Base-by-base conservation (phyloP, 2,329 filamentous ascomycete species). In the Fusarium albosuccineum region DNA sequence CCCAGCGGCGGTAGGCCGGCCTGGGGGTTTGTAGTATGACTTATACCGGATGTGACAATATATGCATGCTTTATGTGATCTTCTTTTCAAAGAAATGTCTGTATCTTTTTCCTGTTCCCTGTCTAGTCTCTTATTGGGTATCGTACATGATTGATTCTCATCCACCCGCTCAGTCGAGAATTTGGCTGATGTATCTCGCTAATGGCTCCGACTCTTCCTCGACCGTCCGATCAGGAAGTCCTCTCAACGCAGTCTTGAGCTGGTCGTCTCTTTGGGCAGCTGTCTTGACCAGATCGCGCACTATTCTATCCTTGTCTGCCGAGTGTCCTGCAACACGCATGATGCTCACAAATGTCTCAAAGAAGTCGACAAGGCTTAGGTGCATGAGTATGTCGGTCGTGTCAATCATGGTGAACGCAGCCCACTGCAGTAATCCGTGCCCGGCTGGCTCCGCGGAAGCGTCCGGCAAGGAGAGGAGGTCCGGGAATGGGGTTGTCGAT, bases 311-410 rank as follows among this genome's bases (percentile, higher is more conserved):
- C 58, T 79, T 79, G 52, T 77, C 75, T 0, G 60, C 37, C 1
- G 75, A 77, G 50, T 74, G 78, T 13, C 75, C 77, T 1, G 81
- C 77, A 5, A 83, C 73, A 13, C 83, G 76, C 78, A 86, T 80
- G 34, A 85, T 77, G 50, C 80, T 82, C 29, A 87, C 74, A 17
- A 87, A 76, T 8, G 78, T 76, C 75, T 87, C 83, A 67, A 85
- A 85, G 61, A 86, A 87, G 64, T 86, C 83, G n/a, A 85, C 74
- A 17, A 87, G 77, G 54, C 67, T 84, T 7, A 84, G 74, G 42
- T 83, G 80, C 82, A 87, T 84, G 22, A 88, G 77, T 17, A 76
- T 60, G 56, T 88, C 86, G 1, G 76, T 71, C 56, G 71, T 79
- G 60, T 85, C 83, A 27, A 87, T 79, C 85, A 88, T 87, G 55